Percentiles rank a stretch among this genome's conserved stretches.
phyloP scores from a whole-genome alignment of 1,284 basidiomycete species.

The Flammula alnicola region DNA sequence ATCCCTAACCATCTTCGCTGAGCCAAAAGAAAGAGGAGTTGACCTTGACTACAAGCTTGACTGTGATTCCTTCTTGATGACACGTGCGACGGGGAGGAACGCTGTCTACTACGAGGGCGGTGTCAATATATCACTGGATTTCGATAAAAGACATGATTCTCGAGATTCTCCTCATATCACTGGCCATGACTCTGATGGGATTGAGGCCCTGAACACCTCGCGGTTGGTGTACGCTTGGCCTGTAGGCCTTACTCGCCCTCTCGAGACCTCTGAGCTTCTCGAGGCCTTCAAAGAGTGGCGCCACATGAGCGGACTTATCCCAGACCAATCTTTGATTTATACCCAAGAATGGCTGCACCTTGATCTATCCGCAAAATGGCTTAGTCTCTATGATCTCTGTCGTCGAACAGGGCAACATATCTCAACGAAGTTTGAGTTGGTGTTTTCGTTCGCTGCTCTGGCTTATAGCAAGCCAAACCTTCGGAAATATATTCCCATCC shows the following conservation, averaged over 20 bases:
- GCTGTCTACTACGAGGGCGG: slow-evolving; percentile 15
- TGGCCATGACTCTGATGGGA: slow-evolving; percentile 5
- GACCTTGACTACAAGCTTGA: background rate
- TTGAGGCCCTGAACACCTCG: slow-evolving; percentile 14
- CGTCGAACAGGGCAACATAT: slow-evolving; percentile 11
- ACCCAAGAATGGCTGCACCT: slow-evolving; percentile 20
- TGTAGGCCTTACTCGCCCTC: slow-evolving; percentile 6
- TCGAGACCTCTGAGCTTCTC: slow-evolving; percentile 3
- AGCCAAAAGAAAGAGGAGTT: background rate
- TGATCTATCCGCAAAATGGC: slow-evolving; percentile 27
- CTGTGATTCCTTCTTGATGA: slow-evolving; percentile 7
- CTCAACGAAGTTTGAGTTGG: slow-evolving; percentile 26
- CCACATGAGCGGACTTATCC: slow-evolving; percentile 5
- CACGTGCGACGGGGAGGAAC: slow-evolving; percentile 6
- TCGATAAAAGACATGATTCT: slow-evolving; percentile 7
- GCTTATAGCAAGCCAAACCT: slow-evolving; percentile 29
- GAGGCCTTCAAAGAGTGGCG: slow-evolving; percentile 15
- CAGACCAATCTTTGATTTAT: slow-evolving; percentile 11
- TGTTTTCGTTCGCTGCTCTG: slow-evolving; percentile 38
- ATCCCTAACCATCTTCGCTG: slow-evolving; percentile 13
- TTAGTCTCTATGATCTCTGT: slow-evolving; percentile 36
- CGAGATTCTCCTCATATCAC: slow-evolving; percentile 7
- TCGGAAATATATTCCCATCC: slow-evolving; percentile 25
- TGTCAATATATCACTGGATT: background rate
- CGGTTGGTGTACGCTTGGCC: slow-evolving; percentile 10